Percentiles rank a stretch among this genome's conserved stretches.
Evolutionary conservation across 352 stramenopile species (phyloP).

Genomic region (Lagenidium giganteum): DNA sequence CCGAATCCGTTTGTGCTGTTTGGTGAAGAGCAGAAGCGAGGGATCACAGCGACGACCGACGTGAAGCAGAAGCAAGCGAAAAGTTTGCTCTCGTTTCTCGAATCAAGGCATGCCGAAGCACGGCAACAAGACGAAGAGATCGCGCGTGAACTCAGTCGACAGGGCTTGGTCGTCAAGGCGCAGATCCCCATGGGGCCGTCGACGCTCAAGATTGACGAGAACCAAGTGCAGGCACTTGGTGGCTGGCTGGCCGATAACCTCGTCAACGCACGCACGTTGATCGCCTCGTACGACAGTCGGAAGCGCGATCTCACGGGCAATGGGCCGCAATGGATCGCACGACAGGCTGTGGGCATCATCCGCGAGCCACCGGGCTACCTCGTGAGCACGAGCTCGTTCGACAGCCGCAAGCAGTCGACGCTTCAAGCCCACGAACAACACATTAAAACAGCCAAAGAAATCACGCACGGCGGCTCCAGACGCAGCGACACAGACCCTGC

Average conservation of each 20-base stretch:
- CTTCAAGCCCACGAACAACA: slow-evolving; percentile 30
- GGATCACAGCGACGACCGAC: slow-evolving; percentile 24
- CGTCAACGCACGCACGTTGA: slow-evolving; percentile 51
- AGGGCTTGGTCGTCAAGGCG: slow-evolving; percentile 64
- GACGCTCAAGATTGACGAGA: slow-evolving; percentile 33
- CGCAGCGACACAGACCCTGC: neutral
- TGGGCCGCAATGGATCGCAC: slow-evolving; percentile 4
- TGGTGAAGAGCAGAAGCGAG: slow-evolving; percentile 26
- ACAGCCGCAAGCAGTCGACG: slow-evolving; percentile 44
- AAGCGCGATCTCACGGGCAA: slow-evolving; percentile 50
- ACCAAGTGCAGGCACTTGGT: slow-evolving; percentile 40
- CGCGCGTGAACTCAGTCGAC: slow-evolving; percentile 32
- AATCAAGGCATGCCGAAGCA: slow-evolving; percentile 36
- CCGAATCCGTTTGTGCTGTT: slow-evolving; percentile 29
- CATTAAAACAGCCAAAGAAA: slow-evolving; percentile 38
- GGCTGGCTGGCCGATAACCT: slow-evolving; percentile 34
- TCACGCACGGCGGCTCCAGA: slow-evolving; percentile 11
- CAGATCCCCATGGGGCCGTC: slow-evolving; percentile 73
- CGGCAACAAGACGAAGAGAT: slow-evolving; percentile 30
- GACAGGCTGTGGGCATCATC: slow-evolving; percentile 16
- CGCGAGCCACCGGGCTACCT: slow-evolving; percentile 44
- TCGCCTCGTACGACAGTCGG: slow-evolving; percentile 41
- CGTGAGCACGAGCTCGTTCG: slow-evolving; percentile 35
- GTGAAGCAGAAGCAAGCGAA: slow-evolving; percentile 25
- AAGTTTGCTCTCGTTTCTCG: slow-evolving; percentile 42